Conservation (phyloP, 768 basidiomycete species). For the Trametes punicea region DNA sequence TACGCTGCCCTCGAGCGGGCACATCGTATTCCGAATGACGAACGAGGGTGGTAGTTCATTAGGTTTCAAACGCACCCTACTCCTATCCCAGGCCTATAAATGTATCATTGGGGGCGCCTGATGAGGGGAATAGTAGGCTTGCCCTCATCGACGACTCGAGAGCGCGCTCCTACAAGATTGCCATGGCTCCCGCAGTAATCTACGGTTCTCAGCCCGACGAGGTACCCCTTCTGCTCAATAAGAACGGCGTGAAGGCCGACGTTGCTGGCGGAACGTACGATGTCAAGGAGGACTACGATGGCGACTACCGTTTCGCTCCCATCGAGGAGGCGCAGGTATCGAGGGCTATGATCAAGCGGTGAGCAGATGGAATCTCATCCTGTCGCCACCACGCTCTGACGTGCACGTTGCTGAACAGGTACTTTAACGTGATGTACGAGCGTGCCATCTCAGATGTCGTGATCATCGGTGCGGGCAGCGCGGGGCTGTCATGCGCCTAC, state of each 20-base stretch:
- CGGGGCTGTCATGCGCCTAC: conserved; percentile 72
- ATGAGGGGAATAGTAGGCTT: neutral
- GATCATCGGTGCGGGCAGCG: conserved; percentile 67
- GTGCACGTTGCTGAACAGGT: conserved; percentile 37
- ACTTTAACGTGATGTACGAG: conserved; percentile 73
- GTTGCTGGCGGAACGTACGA: conserved; percentile 31
- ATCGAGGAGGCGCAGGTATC: conserved; percentile 76
- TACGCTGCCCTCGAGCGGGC: neutral
- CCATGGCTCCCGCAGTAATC: conserved; percentile 40
- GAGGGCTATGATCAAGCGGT: conserved; percentile 75
- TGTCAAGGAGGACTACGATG: conserved; percentile 53
- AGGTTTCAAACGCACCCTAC: neutral
- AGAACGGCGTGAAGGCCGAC: conserved; percentile 19
- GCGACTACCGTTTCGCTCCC: conserved; percentile 65
- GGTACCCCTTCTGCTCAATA: conserved; percentile 24
- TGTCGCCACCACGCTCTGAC: neutral
- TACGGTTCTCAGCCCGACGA: conserved; percentile 26
- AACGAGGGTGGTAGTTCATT: neutral
- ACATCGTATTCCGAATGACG: neutral
- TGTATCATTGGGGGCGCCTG: neutral
- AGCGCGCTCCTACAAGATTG: neutral
- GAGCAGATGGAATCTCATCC: neutral
- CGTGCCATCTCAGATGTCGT: conserved; percentile 74
- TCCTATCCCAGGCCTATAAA: conserved; percentile 7
- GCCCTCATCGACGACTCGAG: neutral